Evolutionary conservation across 768 basidiomycete species (phyloP).

Genomic region (Leccinum subgranulosum): DNA sequence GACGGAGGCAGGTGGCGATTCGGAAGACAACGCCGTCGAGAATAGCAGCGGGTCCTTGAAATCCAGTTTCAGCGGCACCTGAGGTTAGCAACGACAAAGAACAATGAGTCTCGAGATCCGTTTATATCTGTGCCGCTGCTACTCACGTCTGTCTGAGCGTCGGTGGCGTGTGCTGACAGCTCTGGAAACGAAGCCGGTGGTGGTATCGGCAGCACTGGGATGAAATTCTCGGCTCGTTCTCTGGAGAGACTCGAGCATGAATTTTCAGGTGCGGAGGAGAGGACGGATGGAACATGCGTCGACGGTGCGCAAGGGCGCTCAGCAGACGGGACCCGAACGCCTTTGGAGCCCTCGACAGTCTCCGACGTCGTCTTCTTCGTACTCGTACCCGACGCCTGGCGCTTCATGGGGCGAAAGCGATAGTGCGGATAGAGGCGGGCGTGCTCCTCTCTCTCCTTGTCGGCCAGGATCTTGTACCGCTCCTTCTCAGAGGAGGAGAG

Average conservation of each 20-base stretch:
- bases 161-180: background rate
- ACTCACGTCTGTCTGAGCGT: conserved; percentile 12
- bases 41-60: background rate
- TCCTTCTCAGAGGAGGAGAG: conserved; percentile 47
- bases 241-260: conserved; percentile 1
- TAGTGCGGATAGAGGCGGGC: conserved; percentile 58
- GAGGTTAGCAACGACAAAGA: background rate
- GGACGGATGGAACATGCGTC: conserved; percentile 14
- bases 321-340: background rate
- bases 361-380: conserved; percentile 11
- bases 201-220: background rate
- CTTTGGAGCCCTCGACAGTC: conserved; percentile 11
- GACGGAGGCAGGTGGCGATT: conserved; percentile 1
- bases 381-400: conserved; percentile 16
- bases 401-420: conserved; percentile 56
- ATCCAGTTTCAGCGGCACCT: background rate
- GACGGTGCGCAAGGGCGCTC: conserved; percentile 4
- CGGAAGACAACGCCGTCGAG: background rate
- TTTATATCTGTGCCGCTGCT: background rate
- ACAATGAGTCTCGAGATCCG: background rate
- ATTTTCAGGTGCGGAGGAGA: conserved; percentile 6
- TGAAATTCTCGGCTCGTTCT: background rate
- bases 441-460: conserved; percentile 55
- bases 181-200: background rate
- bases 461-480: conserved; percentile 52